Conservation (phyloP, 305 asterid species). For the Ilex paraguariensis region DNA sequence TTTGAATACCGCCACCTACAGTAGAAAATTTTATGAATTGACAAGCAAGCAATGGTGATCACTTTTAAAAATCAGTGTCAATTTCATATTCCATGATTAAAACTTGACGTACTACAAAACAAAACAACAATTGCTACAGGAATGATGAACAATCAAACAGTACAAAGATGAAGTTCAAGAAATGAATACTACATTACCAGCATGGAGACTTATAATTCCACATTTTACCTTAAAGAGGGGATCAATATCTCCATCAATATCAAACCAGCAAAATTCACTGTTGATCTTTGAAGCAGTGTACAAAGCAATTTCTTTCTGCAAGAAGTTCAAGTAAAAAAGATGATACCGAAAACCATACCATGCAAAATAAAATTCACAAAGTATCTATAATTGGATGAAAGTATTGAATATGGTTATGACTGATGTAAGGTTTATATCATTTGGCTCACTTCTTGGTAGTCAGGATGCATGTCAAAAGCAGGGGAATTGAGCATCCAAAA, state of each 20-base stretch:
- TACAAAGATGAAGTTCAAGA: neutral
- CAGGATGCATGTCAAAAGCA: too few species aligned
- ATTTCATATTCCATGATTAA: neutral
- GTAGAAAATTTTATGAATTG: too few species aligned
- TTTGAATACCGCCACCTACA: too few species aligned
- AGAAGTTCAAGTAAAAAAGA: slow-evolving; percentile 9
- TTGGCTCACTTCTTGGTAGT: too few species aligned
- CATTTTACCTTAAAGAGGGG: slow-evolving; percentile 89
- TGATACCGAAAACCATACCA: too few species aligned
- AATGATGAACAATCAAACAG: neutral
- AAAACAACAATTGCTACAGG: too few species aligned
- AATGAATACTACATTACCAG: slow-evolving; percentile 3
- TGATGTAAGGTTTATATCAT: neutral
- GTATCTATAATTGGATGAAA: neutral
- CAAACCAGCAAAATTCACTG: slow-evolving; percentile 96
- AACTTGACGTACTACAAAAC: neutral
- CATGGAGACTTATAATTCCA: slow-evolving; percentile 5
- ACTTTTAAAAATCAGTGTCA: too few species aligned
- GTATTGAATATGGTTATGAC: neutral
- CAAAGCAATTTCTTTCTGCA: slow-evolving; percentile 98
- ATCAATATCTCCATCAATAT: slow-evolving; percentile 97
- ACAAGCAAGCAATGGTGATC: too few species aligned
- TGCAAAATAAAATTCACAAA: neutral
- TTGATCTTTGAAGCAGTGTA: slow-evolving; percentile 94
- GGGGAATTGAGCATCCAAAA: too few species aligned